phyloP scores from a whole-genome alignment of 1,284 basidiomycete genomes.

The Psilocybe mexicana region DNA sequence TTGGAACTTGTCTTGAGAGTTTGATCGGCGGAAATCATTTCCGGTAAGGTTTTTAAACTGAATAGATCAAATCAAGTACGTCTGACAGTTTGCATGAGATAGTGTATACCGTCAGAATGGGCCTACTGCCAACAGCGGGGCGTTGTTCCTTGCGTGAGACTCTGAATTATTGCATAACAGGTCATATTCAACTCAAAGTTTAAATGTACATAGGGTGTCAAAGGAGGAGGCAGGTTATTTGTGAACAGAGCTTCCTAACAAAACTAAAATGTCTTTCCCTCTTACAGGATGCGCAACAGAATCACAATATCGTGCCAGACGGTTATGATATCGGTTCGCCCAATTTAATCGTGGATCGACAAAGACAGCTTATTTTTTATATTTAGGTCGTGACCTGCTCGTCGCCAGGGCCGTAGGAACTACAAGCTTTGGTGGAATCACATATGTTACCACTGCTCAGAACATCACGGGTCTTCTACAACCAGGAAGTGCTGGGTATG shows the following conservation, averaged over 20 bases:
- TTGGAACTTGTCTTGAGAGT: conserved; percentile 64
- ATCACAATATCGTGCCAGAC: conserved; percentile 52
- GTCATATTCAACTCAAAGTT: not conserved
- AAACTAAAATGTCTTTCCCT: not conserved
- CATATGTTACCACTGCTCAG: conserved; percentile 49
- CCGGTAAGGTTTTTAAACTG: conserved; percentile 35
- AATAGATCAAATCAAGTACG: not conserved
- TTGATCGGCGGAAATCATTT: conserved; percentile 70
- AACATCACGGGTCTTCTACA: conserved; percentile 52
- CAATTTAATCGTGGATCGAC: not conserved
- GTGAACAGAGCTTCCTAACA: not conserved
- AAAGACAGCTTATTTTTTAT: not conserved
- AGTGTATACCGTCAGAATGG: conserved; percentile 66
- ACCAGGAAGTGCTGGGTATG: conserved; percentile 47
- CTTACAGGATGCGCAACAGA: conserved; percentile 35
- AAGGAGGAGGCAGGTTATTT: conserved; percentile 49
- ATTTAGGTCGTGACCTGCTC: conserved; percentile 41
- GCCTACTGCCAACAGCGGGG: conserved; percentile 50
- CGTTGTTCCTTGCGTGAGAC: conserved; percentile 65
- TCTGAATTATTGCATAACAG: not conserved
- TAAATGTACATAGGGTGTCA: conserved; percentile 47
- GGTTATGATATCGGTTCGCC: conserved; percentile 53
- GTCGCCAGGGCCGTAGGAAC: conserved; percentile 44
- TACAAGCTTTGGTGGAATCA: conserved; percentile 43
- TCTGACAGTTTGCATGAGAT: not conserved